Evolutionary conservation across 768 basidiomycete species (phyloP), one percentile per base, ranked within the genome.

Genomic region (Panaeolus papilionaceus): DNA sequence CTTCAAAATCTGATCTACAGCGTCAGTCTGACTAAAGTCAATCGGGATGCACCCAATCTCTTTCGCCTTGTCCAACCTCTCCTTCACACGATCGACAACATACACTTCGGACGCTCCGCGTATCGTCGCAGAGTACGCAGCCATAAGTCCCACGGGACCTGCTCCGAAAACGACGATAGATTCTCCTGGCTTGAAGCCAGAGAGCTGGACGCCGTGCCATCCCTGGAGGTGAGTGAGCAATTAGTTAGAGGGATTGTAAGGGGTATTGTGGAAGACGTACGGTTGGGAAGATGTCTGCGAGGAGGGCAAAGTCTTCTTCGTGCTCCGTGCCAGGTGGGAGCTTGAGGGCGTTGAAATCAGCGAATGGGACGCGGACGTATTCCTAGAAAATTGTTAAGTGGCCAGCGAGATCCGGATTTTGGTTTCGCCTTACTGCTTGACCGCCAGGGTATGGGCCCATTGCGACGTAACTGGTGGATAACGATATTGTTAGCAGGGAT

Each of bases 401-500:
- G n/a, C 26, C 14, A 10, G 16, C 40, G 38, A 38, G 33, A 38
- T 61, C 49, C 9, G 38, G 42, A 63, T 40, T 2, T 51, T 61
- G 14, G 16, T 16, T 16, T 44, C 18, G 39, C 14, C 79, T 38
- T 72, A 84, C 83, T 20, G 85, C 85, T 75, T 86, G 85, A 4
- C 85, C 84, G 8, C 86, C 86, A 12, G 77, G 77, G 72, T 87
- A 88, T 0, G 86, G 86, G 1, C 86, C 86, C 85, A 87, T 86
- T 4, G 85, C 77, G 18, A 87, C 86, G 73, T 87, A 87, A 28
- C 85, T 85, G 47, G 77, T 44, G 42, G 42, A 44, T 16, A 16
- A 16, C 12, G 11, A 6, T 44, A 16, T 16, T 44, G 2, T 44
- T 16, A 44, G 42, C 42, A 44, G 16, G 42, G 18, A 44, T 16